A percentile compares a stretch with the other conserved stretches of the same genome.
These are phyloP conservation scores for Trypanosoma cruzi DNA, from an alignment of 208 protist species.

Conservation along the genomic window DNA sequence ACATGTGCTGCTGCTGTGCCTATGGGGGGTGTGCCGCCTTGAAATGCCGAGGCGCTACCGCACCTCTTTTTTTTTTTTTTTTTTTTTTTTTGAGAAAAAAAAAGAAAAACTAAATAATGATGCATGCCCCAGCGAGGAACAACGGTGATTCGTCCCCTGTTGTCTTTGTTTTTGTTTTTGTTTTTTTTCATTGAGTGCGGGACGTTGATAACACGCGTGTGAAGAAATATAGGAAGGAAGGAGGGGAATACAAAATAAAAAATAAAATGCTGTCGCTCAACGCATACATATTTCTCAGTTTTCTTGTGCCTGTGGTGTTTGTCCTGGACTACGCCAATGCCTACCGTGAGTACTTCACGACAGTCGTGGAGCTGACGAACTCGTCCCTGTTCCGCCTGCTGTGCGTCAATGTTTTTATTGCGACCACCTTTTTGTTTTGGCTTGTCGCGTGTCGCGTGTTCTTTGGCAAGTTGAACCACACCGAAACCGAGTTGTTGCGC, in stretches of 20 bases:
- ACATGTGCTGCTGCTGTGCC: too few species aligned
- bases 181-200: slow-evolving; percentile 35
- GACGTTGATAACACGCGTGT: neutral
- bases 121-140: too few species aligned
- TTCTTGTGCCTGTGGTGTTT: slow-evolving; percentile 36
- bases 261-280: slow-evolving; percentile 7
- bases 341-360: slow-evolving; percentile 68
- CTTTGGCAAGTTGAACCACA: slow-evolving; percentile 63
- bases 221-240: slow-evolving; percentile 5
- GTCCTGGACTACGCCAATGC: slow-evolving; percentile 59
- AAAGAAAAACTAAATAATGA: slow-evolving; percentile 2
- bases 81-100: slow-evolving; percentile 11
- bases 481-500: slow-evolving; percentile 42
- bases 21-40: too few species aligned
- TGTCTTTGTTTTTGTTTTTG: slow-evolving; percentile 16
- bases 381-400: slow-evolving; percentile 63
- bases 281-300: slow-evolving; percentile 57
- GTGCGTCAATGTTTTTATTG: slow-evolving; percentile 46
- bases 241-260: neutral
- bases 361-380: slow-evolving; percentile 63
- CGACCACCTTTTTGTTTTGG: slow-evolving; percentile 39
- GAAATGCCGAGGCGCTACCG: too few species aligned
- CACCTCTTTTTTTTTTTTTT: slow-evolving; percentile 37
- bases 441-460: slow-evolving; percentile 42
- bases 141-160: too few species aligned